Base-by-base conservation (phyloP, 495 filamentous ascomycete genomes). In the Hypoxylon fragiforme region DNA sequence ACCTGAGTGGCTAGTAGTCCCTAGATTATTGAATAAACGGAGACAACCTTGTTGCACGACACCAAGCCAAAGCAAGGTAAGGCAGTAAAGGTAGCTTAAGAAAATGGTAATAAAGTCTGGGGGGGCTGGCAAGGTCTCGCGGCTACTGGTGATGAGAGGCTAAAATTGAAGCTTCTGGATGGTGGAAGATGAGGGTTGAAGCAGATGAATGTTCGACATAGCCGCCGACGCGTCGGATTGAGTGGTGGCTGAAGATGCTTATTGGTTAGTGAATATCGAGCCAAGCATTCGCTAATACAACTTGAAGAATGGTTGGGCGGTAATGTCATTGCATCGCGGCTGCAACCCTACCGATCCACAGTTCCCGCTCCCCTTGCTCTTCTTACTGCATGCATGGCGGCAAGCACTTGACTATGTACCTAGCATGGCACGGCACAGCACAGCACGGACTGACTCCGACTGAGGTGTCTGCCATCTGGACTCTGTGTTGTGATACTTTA, bases 171-270 rank as follows among this genome's bases (percentile, higher is more conserved):
- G 62, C 46, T 32, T 44, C 49, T 66, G 64, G 60, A 44, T 67
- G 53, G 59, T 62, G 53, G 53, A 57, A 53, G 36, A 40, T 50
- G 52, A n/a, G 42, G 53, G 37, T 59, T 47, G 54, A 63, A 9
- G 54, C 57, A 65, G 58, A 53, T 54, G 55, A 64, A 40, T 21
- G 57, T 57, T 60, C 48, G 57, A 65, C 32, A 42, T 67, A 67
- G 62, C 54, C 65, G 65, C 65, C 65, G 54, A 52, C 22, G 46
- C 18, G 42, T 44, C 44, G 39, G 52, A 46, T 43, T 11, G 19
- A 7, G 46, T 54, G 9, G n/a, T n/a, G n/a, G n/a, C n/a, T n/a
- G n/a, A n/a, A n/a, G n/a, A 19, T 39, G 28, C 49, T 38, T n/a
- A 63, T 58, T 59, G 60, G 60, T 39, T n/a, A 9, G 26, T 5